Conservation (phyloP, 768 basidiomycete species). For the Strobilomyces confusus region DNA sequence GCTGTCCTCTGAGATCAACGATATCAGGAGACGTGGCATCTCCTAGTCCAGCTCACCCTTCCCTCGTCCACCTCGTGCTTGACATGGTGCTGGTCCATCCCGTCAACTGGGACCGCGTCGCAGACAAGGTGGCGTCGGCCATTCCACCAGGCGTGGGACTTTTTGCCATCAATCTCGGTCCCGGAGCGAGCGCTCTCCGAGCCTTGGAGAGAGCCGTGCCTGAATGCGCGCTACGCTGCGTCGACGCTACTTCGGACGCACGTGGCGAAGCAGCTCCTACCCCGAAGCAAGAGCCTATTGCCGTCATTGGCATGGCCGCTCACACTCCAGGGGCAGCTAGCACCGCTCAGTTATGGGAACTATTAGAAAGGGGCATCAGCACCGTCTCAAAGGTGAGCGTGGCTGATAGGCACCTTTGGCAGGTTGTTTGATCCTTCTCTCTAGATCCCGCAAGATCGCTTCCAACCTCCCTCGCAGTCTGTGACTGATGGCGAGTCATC, state of each 20-base stretch:
- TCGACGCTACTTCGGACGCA: conserved; percentile 13
- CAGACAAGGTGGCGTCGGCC: conserved; percentile 25
- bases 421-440: conserved; percentile 1
- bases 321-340: conserved; percentile 49
- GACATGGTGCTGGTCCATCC: conserved; percentile 43
- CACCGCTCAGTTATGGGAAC: conserved; percentile 49
- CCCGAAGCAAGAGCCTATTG: conserved; percentile 49
- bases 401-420: neutral
- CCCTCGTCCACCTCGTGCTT: conserved; percentile 39
- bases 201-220: conserved; percentile 36
- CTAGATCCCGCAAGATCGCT: conserved; percentile 62
- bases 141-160: conserved; percentile 19
- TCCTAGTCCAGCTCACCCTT: conserved; percentile 15
- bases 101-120: conserved; percentile 50
- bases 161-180: conserved; percentile 48
- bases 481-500: conserved; percentile 17
- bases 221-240: conserved; percentile 12
- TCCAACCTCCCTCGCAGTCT: conserved; percentile 34
- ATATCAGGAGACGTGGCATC: conserved; percentile 37
- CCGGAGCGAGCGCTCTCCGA: conserved; percentile 39
- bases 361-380: conserved; percentile 53
- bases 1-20: conserved; percentile 46
- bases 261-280: neutral
- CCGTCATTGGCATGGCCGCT: conserved; percentile 70
- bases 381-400: conserved; percentile 51